Percentiles rank a stretch among this genome's conserved stretches.
These are phyloP conservation scores for Fraxinus cuspidata DNA, from an alignment of 257 asterid species.

Conservation along the genomic window DNA sequence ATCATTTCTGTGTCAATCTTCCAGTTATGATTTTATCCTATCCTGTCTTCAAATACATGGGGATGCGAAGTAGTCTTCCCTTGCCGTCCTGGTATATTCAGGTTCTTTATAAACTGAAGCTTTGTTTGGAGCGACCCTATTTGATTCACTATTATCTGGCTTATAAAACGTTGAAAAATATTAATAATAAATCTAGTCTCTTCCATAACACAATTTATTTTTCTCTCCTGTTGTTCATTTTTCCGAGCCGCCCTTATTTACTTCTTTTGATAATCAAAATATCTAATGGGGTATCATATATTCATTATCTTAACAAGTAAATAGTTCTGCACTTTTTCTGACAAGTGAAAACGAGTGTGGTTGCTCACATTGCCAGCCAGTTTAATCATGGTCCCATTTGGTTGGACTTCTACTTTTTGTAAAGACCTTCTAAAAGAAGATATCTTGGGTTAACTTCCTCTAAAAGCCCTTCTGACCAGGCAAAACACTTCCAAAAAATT, in stretches of 20 bases:
- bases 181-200: neutral
- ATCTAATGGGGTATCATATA: neutral
- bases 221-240: neutral
- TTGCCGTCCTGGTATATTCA: constrained; percentile 97
- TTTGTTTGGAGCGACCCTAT: constrained; percentile 29
- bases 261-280: neutral
- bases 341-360: neutral
- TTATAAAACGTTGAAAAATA: neutral
- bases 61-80: constrained; percentile 93
- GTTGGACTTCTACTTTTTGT: no score
- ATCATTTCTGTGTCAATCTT: constrained; percentile 86
- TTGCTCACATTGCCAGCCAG: neutral
- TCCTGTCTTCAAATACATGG: constrained; percentile 89
- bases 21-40: constrained; percentile 91
- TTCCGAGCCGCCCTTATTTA: neutral
- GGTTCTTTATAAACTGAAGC: constrained; percentile 64
- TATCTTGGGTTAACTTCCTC: no score
- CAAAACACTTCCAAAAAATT: no score
- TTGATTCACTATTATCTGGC: constrained; percentile 5
- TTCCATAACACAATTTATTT: neutral
- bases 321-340: neutral
- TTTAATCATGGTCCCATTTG: neutral
- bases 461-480: no score
- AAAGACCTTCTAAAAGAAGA: no score
- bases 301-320: constrained; percentile 14